Evolutionary conservation across 352 stramenopile species (phyloP).

Genomic region (Phytophthora lateralis): DNA sequence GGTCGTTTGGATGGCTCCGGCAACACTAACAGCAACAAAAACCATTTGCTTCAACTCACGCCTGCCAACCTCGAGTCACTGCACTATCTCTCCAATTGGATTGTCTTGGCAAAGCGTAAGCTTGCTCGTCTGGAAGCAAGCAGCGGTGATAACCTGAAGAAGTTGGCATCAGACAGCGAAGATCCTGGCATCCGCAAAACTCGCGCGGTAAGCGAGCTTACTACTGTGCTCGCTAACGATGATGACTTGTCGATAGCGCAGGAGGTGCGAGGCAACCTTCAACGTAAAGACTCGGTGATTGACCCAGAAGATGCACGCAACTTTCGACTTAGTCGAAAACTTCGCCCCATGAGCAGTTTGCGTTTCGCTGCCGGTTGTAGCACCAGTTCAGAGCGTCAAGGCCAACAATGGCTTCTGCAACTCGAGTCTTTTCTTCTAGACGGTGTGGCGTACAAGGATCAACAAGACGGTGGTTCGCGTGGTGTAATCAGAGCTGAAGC

Average conservation of each 20-base stretch:
- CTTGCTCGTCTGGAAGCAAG: conserved; percentile 58
- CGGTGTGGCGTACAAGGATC: conserved; percentile 50
- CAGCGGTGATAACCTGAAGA: conserved; percentile 9
- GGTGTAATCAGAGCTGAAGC: conserved; percentile 14
- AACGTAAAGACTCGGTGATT: conserved; percentile 35
- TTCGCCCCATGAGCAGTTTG: conserved; percentile 81
- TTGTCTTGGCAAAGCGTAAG: conserved; percentile 78
- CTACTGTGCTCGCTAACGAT: conserved; percentile 42
- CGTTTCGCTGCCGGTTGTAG: conserved; percentile 74
- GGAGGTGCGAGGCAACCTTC: conserved; percentile 10
- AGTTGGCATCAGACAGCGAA: conserved; percentile 29
- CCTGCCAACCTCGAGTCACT: conserved; percentile 77
- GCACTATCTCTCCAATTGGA: conserved; percentile 81
- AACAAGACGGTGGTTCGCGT: conserved; percentile 2
- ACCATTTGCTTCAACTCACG: conserved; percentile 39
- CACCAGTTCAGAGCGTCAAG: conserved; percentile 54
- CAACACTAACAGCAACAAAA: conserved; percentile 8
- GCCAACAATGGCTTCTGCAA: conserved; percentile 68
- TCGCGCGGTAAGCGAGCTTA: conserved; percentile 57
- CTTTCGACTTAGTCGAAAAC: conserved; percentile 73
- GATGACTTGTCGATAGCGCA: conserved; percentile 32
- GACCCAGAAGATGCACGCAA: conserved; percentile 46
- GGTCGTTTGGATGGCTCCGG: conserved; percentile 44
- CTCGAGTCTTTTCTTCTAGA: conserved; percentile 75
- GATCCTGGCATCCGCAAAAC: conserved; percentile 21